phyloP scores from a whole-genome alignment of 345 rosid species.

The Syzygium jambos region DNA sequence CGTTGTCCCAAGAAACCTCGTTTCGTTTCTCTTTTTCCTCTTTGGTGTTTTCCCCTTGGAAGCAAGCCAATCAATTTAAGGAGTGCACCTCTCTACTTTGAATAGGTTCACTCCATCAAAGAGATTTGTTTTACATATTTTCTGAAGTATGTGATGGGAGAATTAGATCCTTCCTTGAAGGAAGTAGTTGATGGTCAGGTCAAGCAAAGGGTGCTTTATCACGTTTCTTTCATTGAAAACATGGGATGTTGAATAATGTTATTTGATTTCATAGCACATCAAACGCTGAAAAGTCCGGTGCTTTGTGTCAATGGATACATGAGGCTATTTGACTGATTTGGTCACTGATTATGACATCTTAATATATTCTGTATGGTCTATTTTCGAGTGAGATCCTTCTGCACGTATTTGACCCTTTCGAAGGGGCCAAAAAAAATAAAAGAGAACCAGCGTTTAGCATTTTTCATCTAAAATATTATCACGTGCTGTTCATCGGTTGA shows the following conservation, averaged over 20 bases:
- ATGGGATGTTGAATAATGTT: neutral
- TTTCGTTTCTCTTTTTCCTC: neutral
- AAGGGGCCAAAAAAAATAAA: neutral
- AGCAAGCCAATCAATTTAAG: neutral
- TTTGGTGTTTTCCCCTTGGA: neutral
- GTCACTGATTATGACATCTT: neutral
- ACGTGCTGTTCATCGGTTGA: neutral
- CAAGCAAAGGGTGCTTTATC: neutral
- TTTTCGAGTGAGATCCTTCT: neutral
- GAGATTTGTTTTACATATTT: neutral
- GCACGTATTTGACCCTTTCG: neutral
- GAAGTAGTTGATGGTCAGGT: neutral
- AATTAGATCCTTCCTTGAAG: neutral
- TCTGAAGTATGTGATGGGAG: neutral
- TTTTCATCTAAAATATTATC: neutral
- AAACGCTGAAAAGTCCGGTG: neutral
- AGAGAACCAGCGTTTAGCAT: neutral
- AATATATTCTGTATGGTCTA: neutral
- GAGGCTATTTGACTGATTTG: neutral
- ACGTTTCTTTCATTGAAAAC: neutral
- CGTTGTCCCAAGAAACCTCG: neutral
- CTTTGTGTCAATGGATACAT: neutral
- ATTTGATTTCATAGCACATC: neutral
- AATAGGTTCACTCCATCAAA: neutral
- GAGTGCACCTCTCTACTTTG: neutral